Evolutionary conservation across 768 basidiomycete genomes (phyloP).

Genomic region (Scleroderma bovista): DNA sequence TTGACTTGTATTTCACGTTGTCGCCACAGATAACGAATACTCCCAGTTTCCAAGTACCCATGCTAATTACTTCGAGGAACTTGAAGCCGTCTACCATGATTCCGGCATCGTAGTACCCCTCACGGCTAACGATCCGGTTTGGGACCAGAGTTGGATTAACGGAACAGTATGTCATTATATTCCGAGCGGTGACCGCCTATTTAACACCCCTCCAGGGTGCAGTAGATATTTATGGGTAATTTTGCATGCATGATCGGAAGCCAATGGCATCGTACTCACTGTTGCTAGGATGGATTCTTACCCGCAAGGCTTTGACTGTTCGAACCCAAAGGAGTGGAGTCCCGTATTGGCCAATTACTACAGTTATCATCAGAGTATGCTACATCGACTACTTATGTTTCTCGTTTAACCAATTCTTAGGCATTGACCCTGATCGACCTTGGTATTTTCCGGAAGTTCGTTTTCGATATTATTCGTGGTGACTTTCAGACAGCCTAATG

Average conservation of each 20-base stretch:
- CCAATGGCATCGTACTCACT: not conserved
- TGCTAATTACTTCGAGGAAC: slow-evolving; percentile 56
- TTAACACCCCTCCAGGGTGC: slow-evolving; percentile 42
- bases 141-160: slow-evolving; percentile 57
- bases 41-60: slow-evolving; percentile 40
- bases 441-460: slow-evolving; percentile 68
- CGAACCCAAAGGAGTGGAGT: slow-evolving; percentile 61
- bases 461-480: not conserved
- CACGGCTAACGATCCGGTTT: slow-evolving; percentile 68
- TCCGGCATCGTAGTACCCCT: slow-evolving; percentile 62
- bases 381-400: too few species aligned
- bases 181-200: not conserved
- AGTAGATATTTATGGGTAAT: slow-evolving; percentile 64
- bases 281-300: slow-evolving; percentile 54
- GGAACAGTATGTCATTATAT: slow-evolving; percentile 47
- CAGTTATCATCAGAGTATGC: slow-evolving; percentile 47
- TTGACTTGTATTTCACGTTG: not conserved
- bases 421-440: slow-evolving; percentile 44
- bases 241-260: not conserved
- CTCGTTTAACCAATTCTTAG: slow-evolving; percentile 32
- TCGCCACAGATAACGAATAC: slow-evolving; percentile 65
- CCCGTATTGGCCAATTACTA: slow-evolving; percentile 61
- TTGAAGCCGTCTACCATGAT: slow-evolving; percentile 49
- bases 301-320: slow-evolving; percentile 79
- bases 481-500: slow-evolving; percentile 8